Conservation (phyloP, 306 rosid species). For the Prunus armeniaca region DNA sequence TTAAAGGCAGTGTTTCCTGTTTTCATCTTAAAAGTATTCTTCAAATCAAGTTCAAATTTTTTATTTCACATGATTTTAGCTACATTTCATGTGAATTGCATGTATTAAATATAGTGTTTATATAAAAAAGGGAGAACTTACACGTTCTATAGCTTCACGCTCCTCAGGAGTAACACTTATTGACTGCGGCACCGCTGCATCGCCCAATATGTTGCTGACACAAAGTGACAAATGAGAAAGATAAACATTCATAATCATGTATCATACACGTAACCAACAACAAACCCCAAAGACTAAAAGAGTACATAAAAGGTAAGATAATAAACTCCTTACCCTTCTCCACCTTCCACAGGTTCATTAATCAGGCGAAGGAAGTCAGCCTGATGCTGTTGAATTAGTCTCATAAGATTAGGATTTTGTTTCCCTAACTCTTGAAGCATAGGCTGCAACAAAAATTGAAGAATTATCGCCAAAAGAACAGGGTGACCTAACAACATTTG, state of each 20-base stretch:
- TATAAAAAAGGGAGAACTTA: conserved; percentile 35
- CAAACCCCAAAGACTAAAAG: not conserved
- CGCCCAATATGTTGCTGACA: conserved; percentile 64
- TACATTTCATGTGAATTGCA: not conserved
- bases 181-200: conserved; percentile 65
- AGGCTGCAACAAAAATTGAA: conserved; percentile 57
- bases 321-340: conserved; percentile 64
- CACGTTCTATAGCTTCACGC: conserved; percentile 89
- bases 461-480: conserved; percentile 8
- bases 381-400: conserved; percentile 84
- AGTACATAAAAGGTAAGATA: conserved; percentile 6
- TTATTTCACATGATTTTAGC: not conserved
- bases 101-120: not conserved
- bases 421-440: conserved; percentile 98
- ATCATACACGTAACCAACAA: not conserved
- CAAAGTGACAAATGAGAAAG: conserved; percentile 22
- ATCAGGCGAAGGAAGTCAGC: conserved; percentile 85
- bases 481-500: not conserved
- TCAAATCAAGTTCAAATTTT: not conserved
- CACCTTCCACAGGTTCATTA: conserved; percentile 86
- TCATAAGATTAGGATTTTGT: conserved; percentile 92
- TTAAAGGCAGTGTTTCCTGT: not conserved
- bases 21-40: not conserved
- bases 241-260: not conserved
- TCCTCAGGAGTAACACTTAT: conserved; percentile 86